These are phyloP conservation scores for Pyrrhoderma noxium DNA, from an alignment of 1,284 basidiomycete genomes.

Conservation along the genomic window DNA sequence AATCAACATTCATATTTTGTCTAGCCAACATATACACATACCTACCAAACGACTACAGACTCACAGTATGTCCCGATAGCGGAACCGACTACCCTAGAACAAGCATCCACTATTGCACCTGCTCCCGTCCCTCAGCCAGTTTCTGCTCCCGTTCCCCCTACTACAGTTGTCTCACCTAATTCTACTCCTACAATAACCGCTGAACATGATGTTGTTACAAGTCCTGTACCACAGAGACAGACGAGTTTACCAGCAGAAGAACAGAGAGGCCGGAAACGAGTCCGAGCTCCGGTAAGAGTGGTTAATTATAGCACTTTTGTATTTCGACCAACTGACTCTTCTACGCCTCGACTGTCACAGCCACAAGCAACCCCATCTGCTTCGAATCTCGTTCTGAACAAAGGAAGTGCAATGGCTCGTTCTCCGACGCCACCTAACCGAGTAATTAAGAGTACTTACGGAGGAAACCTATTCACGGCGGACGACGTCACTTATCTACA, in stretches of 20 bases:
- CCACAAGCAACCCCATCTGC: conserved; percentile 56
- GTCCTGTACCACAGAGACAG: not conserved
- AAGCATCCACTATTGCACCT: not conserved
- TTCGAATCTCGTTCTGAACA: conserved; percentile 53
- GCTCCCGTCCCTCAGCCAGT: not conserved
- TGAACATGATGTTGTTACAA: conserved; percentile 36
- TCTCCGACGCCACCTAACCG: conserved; percentile 74
- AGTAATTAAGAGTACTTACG: conserved; percentile 79
- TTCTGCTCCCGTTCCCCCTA: not conserved
- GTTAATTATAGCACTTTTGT: not conserved
- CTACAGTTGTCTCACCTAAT: not conserved
- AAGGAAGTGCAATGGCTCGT: conserved; percentile 56
- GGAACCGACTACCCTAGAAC: conserved; percentile 1
- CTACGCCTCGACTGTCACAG: conserved; percentile 24
- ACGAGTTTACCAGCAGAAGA: conserved; percentile 24
- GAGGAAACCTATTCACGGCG: conserved; percentile 73
- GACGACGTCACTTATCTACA: conserved; percentile 75
- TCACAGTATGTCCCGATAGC: conserved; percentile 1
- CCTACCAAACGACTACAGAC: conserved; percentile 23
- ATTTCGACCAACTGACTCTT: conserved; percentile 15
- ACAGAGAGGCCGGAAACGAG: conserved; percentile 55
- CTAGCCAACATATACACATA: conserved; percentile 32
- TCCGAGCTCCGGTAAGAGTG: conserved; percentile 43
- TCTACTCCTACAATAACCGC: conserved; percentile 15
- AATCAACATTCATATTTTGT: not conserved